phyloP scores from a whole-genome alignment of 805 yeast genomes.

The Barnettozyma sucrosica region DNA sequence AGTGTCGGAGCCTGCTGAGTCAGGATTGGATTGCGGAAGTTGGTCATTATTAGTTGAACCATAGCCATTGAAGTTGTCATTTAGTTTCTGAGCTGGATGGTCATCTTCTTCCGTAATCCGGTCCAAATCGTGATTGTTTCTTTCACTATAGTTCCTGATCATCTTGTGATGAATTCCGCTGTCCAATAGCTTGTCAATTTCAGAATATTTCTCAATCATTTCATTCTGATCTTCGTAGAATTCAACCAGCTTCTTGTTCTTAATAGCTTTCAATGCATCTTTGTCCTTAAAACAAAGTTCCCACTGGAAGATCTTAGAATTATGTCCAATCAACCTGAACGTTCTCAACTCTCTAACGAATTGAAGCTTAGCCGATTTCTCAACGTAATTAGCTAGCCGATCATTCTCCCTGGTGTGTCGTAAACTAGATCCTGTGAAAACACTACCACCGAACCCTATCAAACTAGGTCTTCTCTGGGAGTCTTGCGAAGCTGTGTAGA shows the following conservation, averaged over 20 bases:
- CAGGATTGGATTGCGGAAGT: background rate
- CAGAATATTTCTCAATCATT: constrained; percentile 47
- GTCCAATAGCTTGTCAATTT: constrained; percentile 61
- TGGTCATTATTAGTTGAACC: constrained; percentile 1
- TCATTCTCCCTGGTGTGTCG: constrained; percentile 21
- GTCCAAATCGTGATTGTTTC: constrained; percentile 17
- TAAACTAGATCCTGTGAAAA: constrained; percentile 16
- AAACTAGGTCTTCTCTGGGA: constrained; percentile 18
- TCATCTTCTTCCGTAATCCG: background rate
- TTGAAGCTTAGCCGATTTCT: constrained; percentile 15
- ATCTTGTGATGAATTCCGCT: constrained; percentile 63
- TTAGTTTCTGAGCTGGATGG: background rate
- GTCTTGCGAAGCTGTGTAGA: background rate
- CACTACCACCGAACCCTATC: constrained; percentile 13
- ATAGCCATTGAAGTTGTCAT: background rate
- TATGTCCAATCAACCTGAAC: constrained; percentile 39
- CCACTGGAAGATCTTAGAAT: constrained; percentile 39
- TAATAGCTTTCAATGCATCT: constrained; percentile 21
- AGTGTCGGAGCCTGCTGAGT: background rate
- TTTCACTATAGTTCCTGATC: constrained; percentile 46
- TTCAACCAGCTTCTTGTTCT: constrained; percentile 27
- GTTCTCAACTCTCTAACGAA: constrained; percentile 39
- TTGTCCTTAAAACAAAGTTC: constrained; percentile 19
- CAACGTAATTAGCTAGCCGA: constrained; percentile 14
- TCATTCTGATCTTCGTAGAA: constrained; percentile 59